These are phyloP conservation scores for Cladorrhinum sp. DNA, from an alignment of 2,329 filamentous ascomycete genomes.

Conservation along the genomic window DNA sequence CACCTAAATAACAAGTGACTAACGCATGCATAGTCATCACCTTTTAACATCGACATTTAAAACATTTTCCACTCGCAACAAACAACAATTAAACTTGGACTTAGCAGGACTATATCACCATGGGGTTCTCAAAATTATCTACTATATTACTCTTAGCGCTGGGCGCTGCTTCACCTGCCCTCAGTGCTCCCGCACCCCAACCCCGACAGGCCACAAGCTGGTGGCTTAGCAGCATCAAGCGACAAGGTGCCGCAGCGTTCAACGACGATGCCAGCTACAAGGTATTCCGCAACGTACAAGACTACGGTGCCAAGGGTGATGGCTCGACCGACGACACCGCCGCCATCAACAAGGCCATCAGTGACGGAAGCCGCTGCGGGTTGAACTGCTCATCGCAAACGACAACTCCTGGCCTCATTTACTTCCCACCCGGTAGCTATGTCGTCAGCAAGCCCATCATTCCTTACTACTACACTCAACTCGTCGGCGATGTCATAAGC, in stretches of 20 bases:
- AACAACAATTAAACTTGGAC: slow-evolving; percentile 2
- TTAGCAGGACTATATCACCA: slow-evolving; percentile 39
- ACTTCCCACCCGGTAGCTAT: slow-evolving; percentile 89
- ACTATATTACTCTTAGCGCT: slow-evolving; percentile 43
- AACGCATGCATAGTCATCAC: not conserved
- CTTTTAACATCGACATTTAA: not conserved
- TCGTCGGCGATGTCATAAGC: slow-evolving; percentile 74
- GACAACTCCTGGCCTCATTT: slow-evolving; percentile 79
- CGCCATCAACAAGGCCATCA: slow-evolving; percentile 82
- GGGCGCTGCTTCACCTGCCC: slow-evolving; percentile 38
- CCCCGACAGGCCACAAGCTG: slow-evolving; percentile 47
- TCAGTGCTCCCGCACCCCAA: slow-evolving; percentile 35
- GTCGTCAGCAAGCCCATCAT: slow-evolving; percentile 74
- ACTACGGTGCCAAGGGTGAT: slow-evolving; percentile 70
- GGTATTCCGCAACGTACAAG: slow-evolving; percentile 73
- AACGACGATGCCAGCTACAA: slow-evolving; percentile 56
- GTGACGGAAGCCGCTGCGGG: slow-evolving; percentile 75
- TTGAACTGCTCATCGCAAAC: slow-evolving; percentile 80
- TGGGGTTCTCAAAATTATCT: slow-evolving; percentile 44
- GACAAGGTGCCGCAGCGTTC: slow-evolving; percentile 67
- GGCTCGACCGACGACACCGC: slow-evolving; percentile 75
- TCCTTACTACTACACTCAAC: slow-evolving; percentile 90
- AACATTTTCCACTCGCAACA: not conserved
- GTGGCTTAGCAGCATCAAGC: slow-evolving; percentile 70
- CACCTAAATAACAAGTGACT: not conserved